Conservation (phyloP, 306 rosid species). For the Mimosa bimucronata region DNA sequence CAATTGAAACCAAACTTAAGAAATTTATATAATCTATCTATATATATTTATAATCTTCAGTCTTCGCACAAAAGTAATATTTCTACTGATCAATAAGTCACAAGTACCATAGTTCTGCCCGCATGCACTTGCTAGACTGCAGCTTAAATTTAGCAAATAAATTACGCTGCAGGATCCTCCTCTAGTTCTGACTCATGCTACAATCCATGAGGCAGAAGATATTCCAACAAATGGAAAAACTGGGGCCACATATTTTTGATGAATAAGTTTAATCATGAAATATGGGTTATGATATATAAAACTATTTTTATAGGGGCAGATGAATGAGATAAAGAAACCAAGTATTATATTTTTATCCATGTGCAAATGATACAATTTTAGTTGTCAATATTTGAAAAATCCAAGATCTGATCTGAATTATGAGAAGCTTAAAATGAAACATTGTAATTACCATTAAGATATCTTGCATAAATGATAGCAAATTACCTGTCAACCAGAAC, state of each 20-base stretch:
- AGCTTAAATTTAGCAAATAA: not conserved
- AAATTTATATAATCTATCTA: not conserved
- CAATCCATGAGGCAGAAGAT: not conserved
- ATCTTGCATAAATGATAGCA: not conserved
- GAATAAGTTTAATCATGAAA: not conserved
- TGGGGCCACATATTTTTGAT: not conserved
- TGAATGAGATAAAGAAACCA: not conserved
- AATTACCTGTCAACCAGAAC: not conserved
- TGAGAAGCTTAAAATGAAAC: constrained; percentile 7
- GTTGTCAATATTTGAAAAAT: constrained; percentile 17
- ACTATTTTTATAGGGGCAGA: not conserved
- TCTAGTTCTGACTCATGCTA: not conserved
- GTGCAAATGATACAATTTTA: not conserved
- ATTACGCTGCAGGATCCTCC: not conserved
- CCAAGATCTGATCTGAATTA: not conserved
- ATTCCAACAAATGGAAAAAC: not conserved
- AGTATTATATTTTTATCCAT: not conserved
- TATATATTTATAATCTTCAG: not conserved
- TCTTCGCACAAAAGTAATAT: constrained; percentile 14
- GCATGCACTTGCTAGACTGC: not conserved
- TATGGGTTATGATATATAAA: not conserved
- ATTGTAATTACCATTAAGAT: constrained; percentile 22
- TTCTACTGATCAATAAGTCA: not conserved
- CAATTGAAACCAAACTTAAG: not conserved
- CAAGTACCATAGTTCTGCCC: not conserved